Percentiles rank a stretch among this genome's conserved stretches.
phyloP scores from a whole-genome alignment of 768 basidiomycete species.

The Gyrodon lividus region DNA sequence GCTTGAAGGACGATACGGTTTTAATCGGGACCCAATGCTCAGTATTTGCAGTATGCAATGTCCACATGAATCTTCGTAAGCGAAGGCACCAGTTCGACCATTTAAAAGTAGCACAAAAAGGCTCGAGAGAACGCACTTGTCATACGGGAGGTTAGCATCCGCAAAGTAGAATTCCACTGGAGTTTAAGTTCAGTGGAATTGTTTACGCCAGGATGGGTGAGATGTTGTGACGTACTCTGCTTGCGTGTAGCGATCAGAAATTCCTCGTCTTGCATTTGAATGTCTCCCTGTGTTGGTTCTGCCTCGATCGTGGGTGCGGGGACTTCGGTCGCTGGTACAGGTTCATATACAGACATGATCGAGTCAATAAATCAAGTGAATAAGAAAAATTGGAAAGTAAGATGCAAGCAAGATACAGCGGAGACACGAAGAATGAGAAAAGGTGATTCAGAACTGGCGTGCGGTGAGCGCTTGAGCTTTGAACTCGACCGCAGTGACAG shows the following conservation, averaged over 20 bases:
- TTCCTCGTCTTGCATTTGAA: slow-evolving; percentile 35
- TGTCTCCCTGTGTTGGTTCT: slow-evolving; percentile 11
- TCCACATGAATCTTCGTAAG: slow-evolving; percentile 85
- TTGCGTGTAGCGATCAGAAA: slow-evolving; percentile 49
- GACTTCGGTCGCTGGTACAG: slow-evolving; percentile 2
- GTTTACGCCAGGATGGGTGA: not conserved
- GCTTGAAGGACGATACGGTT: slow-evolving; percentile 90
- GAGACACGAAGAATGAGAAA: too few relatives aligned
- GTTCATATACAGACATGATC: slow-evolving; percentile 24
- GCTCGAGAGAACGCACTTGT: slow-evolving; percentile 51
- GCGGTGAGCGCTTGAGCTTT: too few relatives aligned
- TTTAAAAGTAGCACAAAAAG: not conserved
- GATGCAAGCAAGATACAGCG: not conserved
- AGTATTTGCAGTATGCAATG: slow-evolving; percentile 72
- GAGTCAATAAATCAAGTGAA: slow-evolving; percentile 1
- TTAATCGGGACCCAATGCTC: slow-evolving; percentile 91
- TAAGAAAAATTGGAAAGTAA: slow-evolving; percentile 4
- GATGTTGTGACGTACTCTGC: slow-evolving; percentile 45
- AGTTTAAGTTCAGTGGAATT: not conserved
- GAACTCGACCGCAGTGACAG: too few relatives aligned
- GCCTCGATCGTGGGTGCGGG: slow-evolving; percentile 4
- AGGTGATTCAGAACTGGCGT: too few relatives aligned
- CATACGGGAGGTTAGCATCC: slow-evolving; percentile 92
- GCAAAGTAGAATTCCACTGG: slow-evolving; percentile 96
- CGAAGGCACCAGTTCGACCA: not conserved